Base-by-base conservation (phyloP, 2,329 filamentous ascomycete genomes). In the Fusarium acutatum region DNA sequence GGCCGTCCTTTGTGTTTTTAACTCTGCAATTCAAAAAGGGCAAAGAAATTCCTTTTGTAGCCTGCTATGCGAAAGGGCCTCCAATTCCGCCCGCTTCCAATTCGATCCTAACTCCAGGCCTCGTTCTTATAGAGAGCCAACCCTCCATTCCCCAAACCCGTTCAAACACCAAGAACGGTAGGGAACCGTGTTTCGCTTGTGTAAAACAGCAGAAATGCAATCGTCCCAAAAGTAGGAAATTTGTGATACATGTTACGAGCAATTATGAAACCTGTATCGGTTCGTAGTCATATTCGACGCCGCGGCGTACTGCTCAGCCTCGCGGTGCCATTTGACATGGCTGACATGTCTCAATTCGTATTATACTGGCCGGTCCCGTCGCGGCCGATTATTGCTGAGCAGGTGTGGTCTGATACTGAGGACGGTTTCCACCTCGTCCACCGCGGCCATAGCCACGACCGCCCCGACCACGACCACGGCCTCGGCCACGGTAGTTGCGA, bases 401-500 rank as follows among this genome's bases (percentile, higher is more conserved):
- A n/a, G 76, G 73, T 7, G 76, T 61, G 13, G 74, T 57, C 60
- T 82, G 80, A 52, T 80, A 82, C 46, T 78, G 81, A 32, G 79
- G 75, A 14, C 80, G 79, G 62, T 72, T 78, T 56, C 81, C 80
- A 57, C 82, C 84, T 53, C 83, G 82, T 15, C 84, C 84, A 28
- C 86, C 86, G 58, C 85, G 81, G 28, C 67, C 63, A 47, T 67
- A 81, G 56, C 82, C 83, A 28, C 82, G 80, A 37, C 85, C 83
- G 32, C 86, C 85, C 32, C 84, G 80, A 32, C 92, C 91, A 54
- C 93, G 89, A 28, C 94, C 93, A 64, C 95, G 91, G 40, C 93
- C 93, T 47, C 94, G 89, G 35, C 94, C 94, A 58, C 95, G 92
- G 82, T 91, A 96, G 72, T 93, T 92, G 69, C 93, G 89, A 81